Evolutionary conservation across 1,139 yeast genomes (phyloP).

Genomic region (Debaryomycetaceae sp.): DNA sequence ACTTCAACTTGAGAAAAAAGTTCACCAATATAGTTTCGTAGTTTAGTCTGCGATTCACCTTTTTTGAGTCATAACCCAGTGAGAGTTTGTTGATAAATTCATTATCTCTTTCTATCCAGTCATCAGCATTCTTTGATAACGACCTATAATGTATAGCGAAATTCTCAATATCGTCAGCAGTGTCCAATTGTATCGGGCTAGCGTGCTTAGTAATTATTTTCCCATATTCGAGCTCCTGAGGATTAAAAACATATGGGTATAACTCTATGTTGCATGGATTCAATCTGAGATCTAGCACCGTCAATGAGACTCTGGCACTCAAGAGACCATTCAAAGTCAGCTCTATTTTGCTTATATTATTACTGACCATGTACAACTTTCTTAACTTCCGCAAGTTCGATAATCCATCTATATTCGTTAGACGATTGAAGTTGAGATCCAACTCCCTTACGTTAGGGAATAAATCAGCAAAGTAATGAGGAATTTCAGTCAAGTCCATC

Average conservation of each 20-base stretch:
- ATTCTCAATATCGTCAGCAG: constrained; percentile 44
- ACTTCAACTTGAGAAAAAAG: constrained; percentile 31
- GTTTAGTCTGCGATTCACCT: constrained; percentile 27
- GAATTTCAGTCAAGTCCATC: constrained; percentile 35
- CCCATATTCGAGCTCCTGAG: constrained; percentile 30
- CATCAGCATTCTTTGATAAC: constrained; percentile 26
- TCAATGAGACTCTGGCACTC: constrained; percentile 29
- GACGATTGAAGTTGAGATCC: constrained; percentile 49
- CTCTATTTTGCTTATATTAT: constrained; percentile 34
- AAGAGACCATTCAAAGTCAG: constrained; percentile 30
- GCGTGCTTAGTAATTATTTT: constrained; percentile 5
- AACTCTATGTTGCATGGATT: constrained; percentile 47
- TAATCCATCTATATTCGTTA: constrained; percentile 28
- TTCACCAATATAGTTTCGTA: constrained; percentile 39
- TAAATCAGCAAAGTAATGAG: constrained; percentile 27
- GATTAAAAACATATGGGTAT: constrained; percentile 53
- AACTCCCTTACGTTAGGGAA: constrained; percentile 49
- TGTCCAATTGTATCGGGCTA: constrained; percentile 38
- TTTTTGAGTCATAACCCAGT: constrained; percentile 14
- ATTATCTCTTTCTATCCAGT: constrained; percentile 38
- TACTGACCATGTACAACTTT: constrained; percentile 45
- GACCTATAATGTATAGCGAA: constrained; percentile 42
- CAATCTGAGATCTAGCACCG: constrained; percentile 46
- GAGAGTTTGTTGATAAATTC: constrained; percentile 22
- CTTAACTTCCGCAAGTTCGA: constrained; percentile 29